Evolutionary conservation across 2,329 filamentous ascomycete genomes (phyloP).

Genomic region (Elsinoe ampelina): DNA sequence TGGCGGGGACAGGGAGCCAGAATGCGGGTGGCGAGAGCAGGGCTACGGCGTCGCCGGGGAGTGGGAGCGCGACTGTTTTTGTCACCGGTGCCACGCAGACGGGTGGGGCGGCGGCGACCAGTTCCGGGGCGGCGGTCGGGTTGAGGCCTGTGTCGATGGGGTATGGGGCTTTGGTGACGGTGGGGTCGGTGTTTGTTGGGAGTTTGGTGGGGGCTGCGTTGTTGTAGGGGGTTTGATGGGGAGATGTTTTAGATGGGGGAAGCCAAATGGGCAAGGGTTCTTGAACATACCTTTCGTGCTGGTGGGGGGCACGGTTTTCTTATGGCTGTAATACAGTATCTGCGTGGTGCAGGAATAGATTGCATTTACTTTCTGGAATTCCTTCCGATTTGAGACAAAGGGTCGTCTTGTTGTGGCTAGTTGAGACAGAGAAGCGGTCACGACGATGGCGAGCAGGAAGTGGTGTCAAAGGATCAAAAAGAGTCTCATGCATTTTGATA

Average conservation of each 20-base stretch:
- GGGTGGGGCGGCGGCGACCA: neutral
- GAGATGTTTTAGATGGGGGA: neutral
- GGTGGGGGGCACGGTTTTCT: neutral
- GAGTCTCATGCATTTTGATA: slow-evolving; percentile 2
- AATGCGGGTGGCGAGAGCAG: slow-evolving; percentile 42
- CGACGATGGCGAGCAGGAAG: too few species aligned
- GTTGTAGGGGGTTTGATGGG: neutral
- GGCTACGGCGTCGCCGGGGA: slow-evolving; percentile 41
- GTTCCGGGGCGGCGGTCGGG: neutral
- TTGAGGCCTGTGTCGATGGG: neutral
- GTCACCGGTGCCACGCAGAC: slow-evolving; percentile 21
- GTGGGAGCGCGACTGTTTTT: slow-evolving; percentile 37
- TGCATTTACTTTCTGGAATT: neutral
- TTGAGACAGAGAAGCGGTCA: too few species aligned
- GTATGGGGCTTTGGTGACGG: neutral
- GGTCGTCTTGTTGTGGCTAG: too few species aligned
- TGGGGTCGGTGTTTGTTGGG: slow-evolving; percentile 1
- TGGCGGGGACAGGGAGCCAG: slow-evolving; percentile 48
- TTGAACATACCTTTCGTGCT: slow-evolving; percentile 3
- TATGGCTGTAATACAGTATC: neutral
- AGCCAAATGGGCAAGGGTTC: neutral
- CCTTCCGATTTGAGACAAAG: too few species aligned
- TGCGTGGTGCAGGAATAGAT: neutral
- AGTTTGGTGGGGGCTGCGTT: slow-evolving; percentile 1
- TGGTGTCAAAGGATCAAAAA: neutral